Evolutionary conservation across 176 grass and related monocot genomes (phyloP), one percentile per base, ranked within the genome.

Genomic region (Avena sativa): DNA sequence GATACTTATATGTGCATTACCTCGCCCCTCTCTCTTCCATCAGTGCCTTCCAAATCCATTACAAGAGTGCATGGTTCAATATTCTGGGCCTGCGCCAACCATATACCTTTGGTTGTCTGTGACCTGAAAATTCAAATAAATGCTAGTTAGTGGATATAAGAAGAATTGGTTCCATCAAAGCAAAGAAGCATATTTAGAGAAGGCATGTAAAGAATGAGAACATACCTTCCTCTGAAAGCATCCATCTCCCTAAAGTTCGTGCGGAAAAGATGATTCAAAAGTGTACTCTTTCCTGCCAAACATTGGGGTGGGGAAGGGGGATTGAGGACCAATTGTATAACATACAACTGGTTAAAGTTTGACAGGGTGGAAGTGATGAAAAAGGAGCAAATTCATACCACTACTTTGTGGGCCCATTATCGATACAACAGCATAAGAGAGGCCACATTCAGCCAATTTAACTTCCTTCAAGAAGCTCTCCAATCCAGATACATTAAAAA

Each of bases 361-460:
- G 62, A 80, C 64, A 84, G 15, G 19, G 64, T 30, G 17, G 1
- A 84, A 86, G 69, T 6, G 83, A 69, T 68, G 21, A 71, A 50
- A 75, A 81, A 81, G 2, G 71, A 85, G 72, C 43, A 62, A 78
- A 55, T 6, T 6, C 89, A 90, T 96, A 98, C 97, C 97, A 83
- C 97, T 98, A 88, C 97, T 98, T 62, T 98, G 97, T 12, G 97
- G 96, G 3, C 97, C 97, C 97, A 98, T 98, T 86, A 98, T 96
- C 63, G 97, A 98, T 47, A 96, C 97, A 86, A 98, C 94, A 16
- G 97, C 94, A 75, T 98, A 98, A 20, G 97, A 98, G 63, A 98
- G 87, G 51, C 97, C 97, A 12, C 94, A 96, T 84, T 96, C 94
- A 8, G 57, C 79, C 76, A 98, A 74, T 88, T 91, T 96, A 85